Conservation (phyloP, 345 rosid species). For the Fremontodendron californicum region DNA sequence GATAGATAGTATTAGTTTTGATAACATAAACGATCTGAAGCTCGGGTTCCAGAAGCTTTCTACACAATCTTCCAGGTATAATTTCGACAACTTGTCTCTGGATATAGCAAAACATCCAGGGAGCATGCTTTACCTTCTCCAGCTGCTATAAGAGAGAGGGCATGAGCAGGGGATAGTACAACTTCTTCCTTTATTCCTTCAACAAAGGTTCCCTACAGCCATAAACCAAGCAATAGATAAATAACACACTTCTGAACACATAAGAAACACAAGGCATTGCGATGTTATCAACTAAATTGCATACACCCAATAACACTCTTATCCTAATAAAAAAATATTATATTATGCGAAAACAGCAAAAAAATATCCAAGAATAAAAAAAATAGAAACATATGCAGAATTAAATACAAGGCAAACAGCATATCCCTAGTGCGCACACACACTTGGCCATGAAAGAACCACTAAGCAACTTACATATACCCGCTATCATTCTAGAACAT, state of each 20-base stretch:
- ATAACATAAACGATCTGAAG: background rate
- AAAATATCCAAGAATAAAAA: background rate
- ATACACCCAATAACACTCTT: background rate
- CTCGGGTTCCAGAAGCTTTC: background rate
- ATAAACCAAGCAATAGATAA: constrained; percentile 25
- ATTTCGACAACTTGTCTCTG: background rate
- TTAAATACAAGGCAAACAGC: background rate
- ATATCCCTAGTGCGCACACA: background rate
- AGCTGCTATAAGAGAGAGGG: constrained; percentile 95
- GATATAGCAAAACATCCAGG: constrained; percentile 16
- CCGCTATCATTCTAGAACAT: background rate
- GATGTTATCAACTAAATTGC: background rate
- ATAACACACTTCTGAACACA: background rate
- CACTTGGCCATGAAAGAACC: background rate
- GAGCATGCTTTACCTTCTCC: constrained; percentile 76
- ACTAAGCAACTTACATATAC: background rate
- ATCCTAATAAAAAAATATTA: background rate
- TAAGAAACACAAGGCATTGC: background rate
- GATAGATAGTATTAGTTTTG: background rate
- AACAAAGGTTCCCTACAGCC: constrained; percentile 84
- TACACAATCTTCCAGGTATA: background rate
- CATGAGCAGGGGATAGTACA: constrained; percentile 98
- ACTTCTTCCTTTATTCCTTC: constrained; percentile 99
- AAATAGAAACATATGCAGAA: background rate
- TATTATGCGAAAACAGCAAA: background rate